These are phyloP conservation scores for Mycena rosella DNA, from an alignment of 768 basidiomycete genomes.

Conservation along the genomic window DNA sequence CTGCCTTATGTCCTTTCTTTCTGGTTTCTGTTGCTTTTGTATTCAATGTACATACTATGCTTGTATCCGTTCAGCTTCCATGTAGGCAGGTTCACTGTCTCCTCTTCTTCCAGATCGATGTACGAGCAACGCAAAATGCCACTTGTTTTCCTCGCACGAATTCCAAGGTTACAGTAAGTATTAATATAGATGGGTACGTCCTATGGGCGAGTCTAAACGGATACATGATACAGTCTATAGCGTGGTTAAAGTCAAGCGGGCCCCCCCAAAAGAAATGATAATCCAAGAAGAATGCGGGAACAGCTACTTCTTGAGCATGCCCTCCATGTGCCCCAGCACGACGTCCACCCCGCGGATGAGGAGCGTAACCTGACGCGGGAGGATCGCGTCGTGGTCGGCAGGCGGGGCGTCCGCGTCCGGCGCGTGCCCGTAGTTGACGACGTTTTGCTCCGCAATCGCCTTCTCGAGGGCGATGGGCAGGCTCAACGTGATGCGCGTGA, in stretches of 20 bases:
- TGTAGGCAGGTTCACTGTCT: background rate
- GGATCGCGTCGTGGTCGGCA: conserved; percentile 44
- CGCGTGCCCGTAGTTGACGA: conserved; percentile 25
- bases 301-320: conserved; percentile 53
- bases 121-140: background rate
- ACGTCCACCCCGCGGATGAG: conserved; percentile 73
- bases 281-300: background rate
- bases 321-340: conserved; percentile 77
- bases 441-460: conserved; percentile 67
- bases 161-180: background rate
- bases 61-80: conserved; percentile 9
- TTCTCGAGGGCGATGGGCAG: conserved; percentile 81
- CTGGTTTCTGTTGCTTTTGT: conserved; percentile 7
- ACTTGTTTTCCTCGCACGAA: background rate
- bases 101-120: background rate
- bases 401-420: conserved; percentile 6
- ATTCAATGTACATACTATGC: conserved; percentile 14
- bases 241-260: background rate
- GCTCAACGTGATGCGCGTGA: conserved; percentile 81
- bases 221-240: conserved; percentile 5
- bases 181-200: background rate
- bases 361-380: conserved; percentile 70
- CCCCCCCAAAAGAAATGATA: background rate
- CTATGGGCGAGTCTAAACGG: background rate
- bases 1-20: conserved; percentile 15